Base-by-base conservation (phyloP, 1,139 yeast species). In the Tardiomyces blankii region DNA sequence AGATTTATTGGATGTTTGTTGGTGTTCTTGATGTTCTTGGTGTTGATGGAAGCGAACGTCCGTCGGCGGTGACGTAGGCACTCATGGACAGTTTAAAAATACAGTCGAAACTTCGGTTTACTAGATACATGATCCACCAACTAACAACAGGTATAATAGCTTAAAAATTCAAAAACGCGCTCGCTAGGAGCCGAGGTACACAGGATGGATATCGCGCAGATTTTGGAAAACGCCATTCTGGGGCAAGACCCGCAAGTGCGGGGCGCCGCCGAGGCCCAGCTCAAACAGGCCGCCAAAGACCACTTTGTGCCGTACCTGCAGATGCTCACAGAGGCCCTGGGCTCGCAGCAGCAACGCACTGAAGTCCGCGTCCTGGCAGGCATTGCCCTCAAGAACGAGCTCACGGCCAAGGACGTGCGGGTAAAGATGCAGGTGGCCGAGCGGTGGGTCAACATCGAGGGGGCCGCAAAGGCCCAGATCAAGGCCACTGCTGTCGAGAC, bases 321-420 rank as follows among this genome's bases (percentile, higher is more conserved):
- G 41, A 70, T 81, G 57, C 75, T 89, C 59, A 77, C 86, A 41
- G 78, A 78, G 53, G 87, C 85, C 28, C 72, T 91, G 54, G 82
- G 81, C 39, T 79, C 82, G 58, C 45, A 42, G 18, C 32, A 40
- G 40, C 44, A 78, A 51, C 79, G 76, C 56, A 70, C 84, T 7
- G 96, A 89, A 67, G 94, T 88, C 46, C 75, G 97, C 61, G 86
- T 87, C 75, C 77, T 93, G 64, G 96, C 98, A 3, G 95, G 94
- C 42, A 71, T 91, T 52, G 86, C 82, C 14, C 69, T 88, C 58
- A 91, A 91, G 70, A 91, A 91, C 66, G 87, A 85, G 66, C 73
- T 91, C 56, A 78, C 86, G 5, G 80, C 96, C 14, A 91, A 88
- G 58, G 68, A 66, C 46, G 54, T 49, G 21, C 55, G 61, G 39